A percentile compares a stretch with the other conserved stretches of the same genome.
These are phyloP conservation scores for Prunella vulgaris DNA, from an alignment of 257 asterid species.

Conservation along the genomic window DNA sequence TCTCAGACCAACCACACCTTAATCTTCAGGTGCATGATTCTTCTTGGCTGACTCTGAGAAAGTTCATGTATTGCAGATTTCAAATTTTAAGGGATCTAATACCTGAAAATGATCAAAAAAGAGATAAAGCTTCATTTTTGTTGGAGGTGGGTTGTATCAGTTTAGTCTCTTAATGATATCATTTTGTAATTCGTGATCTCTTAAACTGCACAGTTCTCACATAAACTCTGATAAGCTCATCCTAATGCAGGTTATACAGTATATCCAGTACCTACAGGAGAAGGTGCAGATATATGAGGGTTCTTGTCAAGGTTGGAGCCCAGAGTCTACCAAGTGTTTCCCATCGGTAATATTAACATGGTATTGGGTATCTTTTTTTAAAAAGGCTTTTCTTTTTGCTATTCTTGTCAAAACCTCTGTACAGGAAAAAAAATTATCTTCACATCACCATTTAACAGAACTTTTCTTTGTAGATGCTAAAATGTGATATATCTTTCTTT, in stretches of 20 bases:
- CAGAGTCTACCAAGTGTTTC: conserved; percentile 56
- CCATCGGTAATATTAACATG: conserved; percentile 51
- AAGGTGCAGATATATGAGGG: conserved; percentile 43
- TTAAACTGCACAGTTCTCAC: neutral
- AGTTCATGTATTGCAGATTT: conserved; percentile 43
- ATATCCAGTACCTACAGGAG: conserved; percentile 72
- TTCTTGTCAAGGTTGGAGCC: conserved; percentile 65
- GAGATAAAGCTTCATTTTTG: conserved; percentile 78
- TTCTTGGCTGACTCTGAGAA: conserved; percentile 13
- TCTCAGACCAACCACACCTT: neutral
- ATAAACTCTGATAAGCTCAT: conserved; percentile 14
- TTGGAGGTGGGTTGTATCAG: conserved; percentile 57
- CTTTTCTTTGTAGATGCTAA: neutral
- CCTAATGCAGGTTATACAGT: conserved; percentile 75
- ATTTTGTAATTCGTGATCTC: neutral
- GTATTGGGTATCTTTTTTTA: neutral
- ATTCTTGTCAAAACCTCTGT: neutral
- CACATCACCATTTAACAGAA: neutral
- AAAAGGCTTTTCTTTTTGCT: neutral
- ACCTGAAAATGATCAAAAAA: conserved; percentile 76
- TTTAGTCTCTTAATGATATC: conserved; percentile 11
- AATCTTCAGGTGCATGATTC: neutral
- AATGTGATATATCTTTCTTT: neutral
- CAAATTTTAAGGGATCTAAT: conserved; percentile 64
- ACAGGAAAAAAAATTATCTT: neutral